These are phyloP conservation scores for Myxozyma melibiosi DNA, from an alignment of 805 yeast genomes.

Conservation along the genomic window DNA sequence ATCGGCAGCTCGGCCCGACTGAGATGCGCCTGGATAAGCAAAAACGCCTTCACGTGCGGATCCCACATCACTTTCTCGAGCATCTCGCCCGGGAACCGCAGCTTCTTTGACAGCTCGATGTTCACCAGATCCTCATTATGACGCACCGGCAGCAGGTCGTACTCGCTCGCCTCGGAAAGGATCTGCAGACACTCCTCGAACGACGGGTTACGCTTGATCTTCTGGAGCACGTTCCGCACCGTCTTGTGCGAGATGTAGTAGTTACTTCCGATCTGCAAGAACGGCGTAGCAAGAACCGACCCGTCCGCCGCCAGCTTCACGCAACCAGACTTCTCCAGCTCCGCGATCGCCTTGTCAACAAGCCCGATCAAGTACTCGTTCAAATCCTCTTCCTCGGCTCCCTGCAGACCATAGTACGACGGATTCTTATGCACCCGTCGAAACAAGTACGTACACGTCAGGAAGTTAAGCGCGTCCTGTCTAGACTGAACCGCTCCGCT, in stretches of 20 bases:
- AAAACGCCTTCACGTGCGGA: conserved; percentile 78
- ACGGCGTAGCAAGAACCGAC: conserved; percentile 64
- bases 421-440: conserved; percentile 78
- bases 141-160: conserved; percentile 84
- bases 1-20: conserved; percentile 78
- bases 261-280: conserved; percentile 80
- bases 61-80: conserved; percentile 66
- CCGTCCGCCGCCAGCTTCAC: conserved; percentile 53
- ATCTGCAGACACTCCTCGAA: conserved; percentile 67
- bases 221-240: conserved; percentile 64
- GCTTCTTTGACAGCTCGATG: conserved; percentile 74
- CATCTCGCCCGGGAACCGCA: conserved; percentile 57
- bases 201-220: conserved; percentile 49
- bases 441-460: conserved; percentile 75
- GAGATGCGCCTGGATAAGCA: conserved; percentile 73
- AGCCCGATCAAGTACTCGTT: conserved; percentile 47
- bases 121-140: conserved; percentile 91
- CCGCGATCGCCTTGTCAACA: conserved; percentile 68
- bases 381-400: conserved; percentile 50
- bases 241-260: conserved; percentile 93
- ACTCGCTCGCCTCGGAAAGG: conserved; percentile 70
- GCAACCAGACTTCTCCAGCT: conserved; percentile 73
- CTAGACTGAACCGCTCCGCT: conserved; percentile 65
- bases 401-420: conserved; percentile 73
- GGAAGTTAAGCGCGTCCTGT: conserved; percentile 72